Evolutionary conservation across 345 rosid genomes (phyloP), one percentile per base, ranked within the genome.

Genomic region (Euphorbia lathyris): DNA sequence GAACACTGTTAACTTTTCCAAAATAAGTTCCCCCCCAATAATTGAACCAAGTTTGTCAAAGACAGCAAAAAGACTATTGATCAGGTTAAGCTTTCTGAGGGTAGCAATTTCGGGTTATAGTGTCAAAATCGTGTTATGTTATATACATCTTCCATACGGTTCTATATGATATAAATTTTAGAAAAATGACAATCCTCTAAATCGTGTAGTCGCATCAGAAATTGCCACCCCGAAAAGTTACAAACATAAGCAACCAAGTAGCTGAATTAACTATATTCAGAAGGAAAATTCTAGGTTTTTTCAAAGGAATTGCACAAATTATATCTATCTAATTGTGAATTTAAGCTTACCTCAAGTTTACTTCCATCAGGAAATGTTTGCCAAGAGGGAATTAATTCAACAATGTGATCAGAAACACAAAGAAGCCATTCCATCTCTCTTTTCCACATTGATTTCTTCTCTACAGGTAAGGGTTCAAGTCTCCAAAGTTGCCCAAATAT

Each of bases 351-450:
- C 97, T 96, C 99, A 16, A 90, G 92, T 81, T 92, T 89, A 81
- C 83, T 86, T 67, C 96, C 98, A 78, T 90, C 99, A 0, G 99
- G 93, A 68, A 96, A 96, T 23, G 93, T 90, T 78, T 96, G 99
- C 97, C 91, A 90, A 38, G 96, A 82, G 0, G 99, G 99, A 45
- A 84, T 85, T 84, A 96, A 79, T 79, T 96, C 98, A 17, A 96
- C 98, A 68, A 96, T 90, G 81, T 92, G 97, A 77, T 96, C 90
- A 58, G 96, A 87, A 53, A 92, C 98, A 72, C 89, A 83, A 53
- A 96, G 96, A 71, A 96, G 85, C 90, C 97, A 96, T 61, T 90
- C 90, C 96, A 92, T 89, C 82, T 96, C 98, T 76, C 99, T 86
- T 74, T 84, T 79, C 99, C 99, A 96, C 98, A 89, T 96, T 20